Base-by-base conservation (phyloP, 441 rosid genomes). In the Euphorbia schlechtendalii region DNA sequence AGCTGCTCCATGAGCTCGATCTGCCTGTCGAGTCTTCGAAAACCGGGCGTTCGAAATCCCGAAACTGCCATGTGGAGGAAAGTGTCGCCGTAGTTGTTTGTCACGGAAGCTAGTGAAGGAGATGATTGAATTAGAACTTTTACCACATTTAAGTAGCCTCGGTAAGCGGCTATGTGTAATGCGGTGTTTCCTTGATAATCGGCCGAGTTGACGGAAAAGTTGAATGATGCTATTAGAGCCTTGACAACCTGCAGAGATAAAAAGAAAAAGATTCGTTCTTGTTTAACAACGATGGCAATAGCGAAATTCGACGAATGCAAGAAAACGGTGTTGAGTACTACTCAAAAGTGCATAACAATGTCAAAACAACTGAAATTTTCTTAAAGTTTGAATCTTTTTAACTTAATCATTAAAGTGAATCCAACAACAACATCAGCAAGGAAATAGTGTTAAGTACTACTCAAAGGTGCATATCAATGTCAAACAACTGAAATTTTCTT, bases 41-140 rank as follows among this genome's bases (percentile, higher is more conserved):
- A 94, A 15, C 99, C 96, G 0, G 89, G 73, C 2, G 84, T 82
- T 52, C 84, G 75, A 59, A 92, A 92, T 61, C 92, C 92, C 10
- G 92, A 82, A 34, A 95, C 95, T 25, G 84, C 97, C 82, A 81
- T 77, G 68, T 92, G 98, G 67, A 95, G 90, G 67, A 84, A 92
- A 55, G 97, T 86, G 75, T 89, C 90, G 17, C 98, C 98, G 21
- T 74, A 70, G 15, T 66, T 68, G 79, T 94, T 94, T 20, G 75
- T 77, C 17, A 36, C 12, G 0, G 77, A 77, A 58, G 76, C 70
- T 54, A 87, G 68, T 36, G 81, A 70, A 14, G 86, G 84, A 69
- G 83, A 76, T 70, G 78, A 63, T 10, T 14, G 70, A 51, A 94
- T 66, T 49, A 94, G 81, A 71, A 82, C 63, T 69, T 83, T 82